Conservation (phyloP, 164 flowering plant genomes). For the Tinospora cordifolia region DNA sequence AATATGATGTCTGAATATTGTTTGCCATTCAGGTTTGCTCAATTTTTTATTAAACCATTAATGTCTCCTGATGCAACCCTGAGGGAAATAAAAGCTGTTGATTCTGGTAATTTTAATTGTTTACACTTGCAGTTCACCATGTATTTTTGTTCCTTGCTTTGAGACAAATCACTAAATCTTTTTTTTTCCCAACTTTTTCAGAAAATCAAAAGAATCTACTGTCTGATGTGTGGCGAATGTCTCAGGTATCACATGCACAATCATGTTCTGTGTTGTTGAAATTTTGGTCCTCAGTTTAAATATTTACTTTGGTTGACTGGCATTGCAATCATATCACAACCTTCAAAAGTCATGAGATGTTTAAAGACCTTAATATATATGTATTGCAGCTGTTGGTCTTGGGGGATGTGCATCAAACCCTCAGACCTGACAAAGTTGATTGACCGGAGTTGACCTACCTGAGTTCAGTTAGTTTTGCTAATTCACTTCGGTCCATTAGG, state of each 20-base stretch:
- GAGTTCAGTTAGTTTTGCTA: too few relatives aligned
- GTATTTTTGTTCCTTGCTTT: neutral
- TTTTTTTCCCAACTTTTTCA: slow-evolving; percentile 23
- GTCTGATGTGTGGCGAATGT: slow-evolving; percentile 87
- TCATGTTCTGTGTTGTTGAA: neutral
- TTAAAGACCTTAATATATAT: too few relatives aligned
- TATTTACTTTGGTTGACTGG: too few relatives aligned
- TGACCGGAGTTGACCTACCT: too few relatives aligned
- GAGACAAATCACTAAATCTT: neutral
- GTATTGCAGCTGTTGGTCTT: too few relatives aligned
- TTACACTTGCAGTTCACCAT: neutral
- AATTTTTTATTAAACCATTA: slow-evolving; percentile 85
- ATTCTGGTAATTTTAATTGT: slow-evolving; percentile 57
- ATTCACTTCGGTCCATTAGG: too few relatives aligned
- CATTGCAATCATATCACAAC: too few relatives aligned
- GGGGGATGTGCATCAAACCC: too few relatives aligned
- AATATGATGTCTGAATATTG: slow-evolving; percentile 9
- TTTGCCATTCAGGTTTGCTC: slow-evolving; percentile 59
- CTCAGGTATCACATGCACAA: slow-evolving; percentile 62
- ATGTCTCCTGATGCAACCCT: slow-evolving; percentile 95
- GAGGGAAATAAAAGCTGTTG: slow-evolving; percentile 95
- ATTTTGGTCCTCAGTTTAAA: too few relatives aligned
- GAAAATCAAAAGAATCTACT: slow-evolving; percentile 86
- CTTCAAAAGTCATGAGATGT: too few relatives aligned
- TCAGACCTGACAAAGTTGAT: too few relatives aligned